Evolutionary conservation across 768 basidiomycete species (phyloP).

Genomic region (Podaxis sp.): DNA sequence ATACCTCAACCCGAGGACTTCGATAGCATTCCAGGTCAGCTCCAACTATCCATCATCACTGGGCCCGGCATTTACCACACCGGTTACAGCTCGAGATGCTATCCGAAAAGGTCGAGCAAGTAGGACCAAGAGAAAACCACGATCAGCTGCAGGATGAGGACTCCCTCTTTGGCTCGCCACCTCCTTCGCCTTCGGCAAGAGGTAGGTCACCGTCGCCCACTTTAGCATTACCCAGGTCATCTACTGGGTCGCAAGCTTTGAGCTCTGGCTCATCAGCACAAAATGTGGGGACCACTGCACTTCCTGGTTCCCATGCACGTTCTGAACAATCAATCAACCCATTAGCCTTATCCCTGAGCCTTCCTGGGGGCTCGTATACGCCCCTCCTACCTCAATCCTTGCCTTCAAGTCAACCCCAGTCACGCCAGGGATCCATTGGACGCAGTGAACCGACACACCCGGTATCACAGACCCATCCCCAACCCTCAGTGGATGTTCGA

Average conservation of each 20-base stretch:
- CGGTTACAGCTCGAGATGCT: slow-evolving; percentile 5
- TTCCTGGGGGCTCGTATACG: slow-evolving; percentile 38
- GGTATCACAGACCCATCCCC: slow-evolving; percentile 19
- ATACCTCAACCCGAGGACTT: background rate
- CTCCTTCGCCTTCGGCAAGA: slow-evolving; percentile 57
- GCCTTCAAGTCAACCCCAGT: slow-evolving; percentile 4
- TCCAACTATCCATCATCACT: background rate
- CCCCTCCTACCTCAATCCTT: slow-evolving; percentile 30
- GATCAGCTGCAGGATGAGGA: slow-evolving; percentile 48
- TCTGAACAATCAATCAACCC: slow-evolving; percentile 84
- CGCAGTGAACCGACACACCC: slow-evolving; percentile 10
- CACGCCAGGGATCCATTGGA: slow-evolving; percentile 13
- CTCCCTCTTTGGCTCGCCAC: slow-evolving; percentile 84
- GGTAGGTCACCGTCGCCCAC: slow-evolving; percentile 73
- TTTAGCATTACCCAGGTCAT: slow-evolving; percentile 53
- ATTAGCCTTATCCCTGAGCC: slow-evolving; percentile 66
- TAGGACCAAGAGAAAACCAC: slow-evolving; percentile 3
- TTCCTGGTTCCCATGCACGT: slow-evolving; percentile 90
- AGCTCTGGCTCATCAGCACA: slow-evolving; percentile 46
- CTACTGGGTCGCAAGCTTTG: background rate
- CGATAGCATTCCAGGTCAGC: slow-evolving; percentile 7
- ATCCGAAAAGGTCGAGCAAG: background rate
- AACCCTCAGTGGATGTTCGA: slow-evolving; percentile 21
- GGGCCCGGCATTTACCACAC: background rate
- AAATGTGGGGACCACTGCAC: slow-evolving; percentile 98